phyloP scores from a whole-genome alignment of 306 rosid genomes.

The Abrus precatorius region DNA sequence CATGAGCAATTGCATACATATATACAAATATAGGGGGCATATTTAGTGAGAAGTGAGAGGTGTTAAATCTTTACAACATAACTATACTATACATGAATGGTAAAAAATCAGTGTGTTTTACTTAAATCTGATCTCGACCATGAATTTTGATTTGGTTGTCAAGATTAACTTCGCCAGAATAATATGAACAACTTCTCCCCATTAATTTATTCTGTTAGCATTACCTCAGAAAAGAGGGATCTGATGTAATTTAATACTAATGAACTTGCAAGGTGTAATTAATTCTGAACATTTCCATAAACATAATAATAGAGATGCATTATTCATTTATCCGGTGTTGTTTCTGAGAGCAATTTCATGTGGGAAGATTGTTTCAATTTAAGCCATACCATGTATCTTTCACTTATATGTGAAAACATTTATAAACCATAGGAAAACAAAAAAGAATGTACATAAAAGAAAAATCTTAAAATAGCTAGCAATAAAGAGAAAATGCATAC shows the following conservation, averaged over 20 bases:
- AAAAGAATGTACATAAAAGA: not conserved
- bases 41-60: not conserved
- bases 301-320: not conserved
- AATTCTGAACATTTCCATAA: conserved; percentile 2
- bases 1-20: not conserved
- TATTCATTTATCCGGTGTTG: not conserved
- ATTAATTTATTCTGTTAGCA: not conserved
- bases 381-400: conserved; percentile 9
- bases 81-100: not conserved
- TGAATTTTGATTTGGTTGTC: not conserved
- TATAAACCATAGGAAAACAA: not conserved
- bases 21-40: not conserved
- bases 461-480: not conserved
- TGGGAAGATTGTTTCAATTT: not conserved
- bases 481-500: conserved; percentile 51
- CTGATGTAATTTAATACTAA: conserved; percentile 4
- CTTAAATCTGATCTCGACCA: not conserved
- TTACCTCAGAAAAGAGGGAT: not conserved
- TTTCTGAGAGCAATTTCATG: not conserved
- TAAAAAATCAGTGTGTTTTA: not conserved
- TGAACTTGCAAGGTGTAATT: conserved; percentile 17
- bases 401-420: not conserved
- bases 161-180: not conserved
- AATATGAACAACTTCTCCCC: not conserved
- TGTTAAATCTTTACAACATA: not conserved